These are phyloP conservation scores for Syzygium grande DNA, from an alignment of 345 rosid genomes.

Conservation along the genomic window DNA sequence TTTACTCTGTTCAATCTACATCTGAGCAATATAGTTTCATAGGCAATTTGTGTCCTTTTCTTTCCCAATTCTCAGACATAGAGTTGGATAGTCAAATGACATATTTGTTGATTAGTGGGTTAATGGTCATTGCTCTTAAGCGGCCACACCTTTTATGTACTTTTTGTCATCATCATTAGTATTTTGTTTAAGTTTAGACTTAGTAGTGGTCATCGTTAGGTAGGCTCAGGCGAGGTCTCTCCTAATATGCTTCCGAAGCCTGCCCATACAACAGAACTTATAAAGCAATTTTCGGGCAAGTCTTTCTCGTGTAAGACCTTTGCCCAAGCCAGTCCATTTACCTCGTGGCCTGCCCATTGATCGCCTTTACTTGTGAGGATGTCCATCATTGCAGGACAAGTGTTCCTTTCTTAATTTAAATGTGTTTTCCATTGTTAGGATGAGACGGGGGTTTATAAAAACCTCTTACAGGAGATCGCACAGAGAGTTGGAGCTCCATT, in stretches of 20 bases:
- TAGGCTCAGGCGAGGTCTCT: not conserved
- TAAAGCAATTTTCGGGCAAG: not conserved
- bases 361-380: not conserved
- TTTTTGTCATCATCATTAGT: not conserved
- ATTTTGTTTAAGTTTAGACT: not conserved
- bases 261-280: not conserved
- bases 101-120: not conserved
- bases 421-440: slow-evolving; percentile 36
- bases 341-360: not conserved
- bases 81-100: not conserved
- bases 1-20: not conserved
- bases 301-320: not conserved
- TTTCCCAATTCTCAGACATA: not conserved
- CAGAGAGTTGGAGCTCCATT: slow-evolving; percentile 94
- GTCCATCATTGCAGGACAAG: not conserved
- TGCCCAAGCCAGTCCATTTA: not conserved
- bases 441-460: slow-evolving; percentile 99
- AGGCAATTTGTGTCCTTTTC: not conserved
- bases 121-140: not conserved
- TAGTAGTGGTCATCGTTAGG: not conserved
- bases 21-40: not conserved
- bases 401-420: not conserved
- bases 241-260: not conserved
- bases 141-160: not conserved
- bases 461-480: slow-evolving; percentile 90